Evolutionary conservation across 805 yeast genomes (phyloP), one percentile per base, ranked within the genome.

Genomic region (Candida odintsovae): DNA sequence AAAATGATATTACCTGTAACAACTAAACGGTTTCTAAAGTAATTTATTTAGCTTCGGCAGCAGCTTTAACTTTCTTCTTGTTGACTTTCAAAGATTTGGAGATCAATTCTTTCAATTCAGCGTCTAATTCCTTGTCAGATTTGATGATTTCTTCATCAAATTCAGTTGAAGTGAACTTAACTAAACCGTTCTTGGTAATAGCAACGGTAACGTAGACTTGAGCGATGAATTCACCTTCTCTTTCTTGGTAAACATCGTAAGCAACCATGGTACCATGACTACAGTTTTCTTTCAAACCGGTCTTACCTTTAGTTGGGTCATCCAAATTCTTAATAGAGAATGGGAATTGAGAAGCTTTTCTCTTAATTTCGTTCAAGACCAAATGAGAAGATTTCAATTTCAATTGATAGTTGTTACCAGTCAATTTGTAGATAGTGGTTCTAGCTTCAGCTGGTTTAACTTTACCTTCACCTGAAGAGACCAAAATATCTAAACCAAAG

Each of bases 201-300:
- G 85, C 90, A 58, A 85, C 77, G 41, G 92, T 86, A 55, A 88
- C 78, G 70, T 80, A 84, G 64, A 70, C 80, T 70, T 85, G 89
- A 28, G 86, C 87, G 55, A 86, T 76, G 48, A 61, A 68, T 64
- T 79, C 82, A 49, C 80, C 83, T 52, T 80, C 80, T 69, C 79
- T 82, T 61, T 82, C 89, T 62, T 77, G 73, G 62, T 74, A 72
- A 44, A 85, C 75, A 50, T 84, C 90, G 63, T 84, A 83, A 41
- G 87, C 80, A 61, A 75, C 73, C 59, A 83, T 72, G 38, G 83
- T 77, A 50, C 77, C 74, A 67, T 83, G 90, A 72, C 73, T 78
- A 46, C 73, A 69, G 64, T 87, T 81, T 73, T 85, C 90, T 60
- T 76, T 78, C 58, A 85, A 73, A 43, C 90, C 92, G 68, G 83